Conservation (phyloP, 345 rosid species). For the Hibiscus mutabilis region DNA sequence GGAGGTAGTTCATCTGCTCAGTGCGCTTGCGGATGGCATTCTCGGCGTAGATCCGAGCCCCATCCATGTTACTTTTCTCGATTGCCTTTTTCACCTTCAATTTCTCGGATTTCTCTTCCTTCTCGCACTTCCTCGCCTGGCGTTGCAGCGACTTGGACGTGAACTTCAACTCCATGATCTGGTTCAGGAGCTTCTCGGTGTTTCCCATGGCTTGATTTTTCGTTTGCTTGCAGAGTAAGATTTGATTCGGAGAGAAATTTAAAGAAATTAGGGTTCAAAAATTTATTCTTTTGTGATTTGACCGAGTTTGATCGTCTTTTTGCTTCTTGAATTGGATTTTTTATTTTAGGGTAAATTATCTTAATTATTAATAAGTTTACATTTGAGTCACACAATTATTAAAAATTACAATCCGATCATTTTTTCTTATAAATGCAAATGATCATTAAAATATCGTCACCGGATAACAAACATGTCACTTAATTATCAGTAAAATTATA, state of each 20-base stretch:
- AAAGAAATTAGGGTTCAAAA: neutral
- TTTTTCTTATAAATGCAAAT: too few relatives aligned
- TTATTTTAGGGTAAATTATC: too few relatives aligned
- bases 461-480: too few relatives aligned
- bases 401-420: too few relatives aligned
- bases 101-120: slow-evolving; percentile 92
- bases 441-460: too few relatives aligned
- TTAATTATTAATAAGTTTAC: too few relatives aligned
- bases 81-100: slow-evolving; percentile 92
- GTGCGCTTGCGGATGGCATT: slow-evolving; percentile 85
- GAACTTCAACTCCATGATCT: slow-evolving; percentile 89
- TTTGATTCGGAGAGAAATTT: neutral
- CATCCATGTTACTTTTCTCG: slow-evolving; percentile 96
- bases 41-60: slow-evolving; percentile 95
- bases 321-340: too few relatives aligned
- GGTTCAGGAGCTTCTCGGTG: slow-evolving; percentile 85
- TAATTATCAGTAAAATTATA: too few relatives aligned
- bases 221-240: neutral
- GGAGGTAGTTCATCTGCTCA: slow-evolving; percentile 96
- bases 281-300: neutral
- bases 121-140: slow-evolving; percentile 91
- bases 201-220: slow-evolving; percentile 48
- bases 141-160: slow-evolving; percentile 83
- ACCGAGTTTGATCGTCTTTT: neutral
- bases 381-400: too few relatives aligned